These are phyloP conservation scores for Hygrophorus pudorinus DNA, from an alignment of 768 basidiomycete genomes.

Conservation along the genomic window DNA sequence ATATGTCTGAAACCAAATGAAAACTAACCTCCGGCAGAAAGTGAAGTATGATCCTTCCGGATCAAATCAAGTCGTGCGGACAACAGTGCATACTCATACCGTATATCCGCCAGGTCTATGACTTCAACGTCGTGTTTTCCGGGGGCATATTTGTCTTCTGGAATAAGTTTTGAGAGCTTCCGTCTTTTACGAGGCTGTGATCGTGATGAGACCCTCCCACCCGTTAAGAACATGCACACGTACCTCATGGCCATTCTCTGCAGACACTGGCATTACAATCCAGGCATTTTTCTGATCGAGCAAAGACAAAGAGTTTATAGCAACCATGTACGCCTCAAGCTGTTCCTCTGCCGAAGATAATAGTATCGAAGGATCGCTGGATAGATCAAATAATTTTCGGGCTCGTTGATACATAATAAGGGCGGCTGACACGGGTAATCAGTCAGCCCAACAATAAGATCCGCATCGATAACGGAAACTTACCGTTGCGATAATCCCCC, in stretches of 20 bases:
- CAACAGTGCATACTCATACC: conserved; percentile 67
- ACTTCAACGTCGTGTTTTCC: conserved; percentile 68
- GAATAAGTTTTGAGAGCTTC: conserved; percentile 65
- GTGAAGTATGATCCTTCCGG: conserved; percentile 50
- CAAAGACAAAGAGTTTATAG: conserved; percentile 82
- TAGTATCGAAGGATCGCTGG: conserved; percentile 28
- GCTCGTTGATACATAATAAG: conserved; percentile 91
- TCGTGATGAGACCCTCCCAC: conserved; percentile 9
- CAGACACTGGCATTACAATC: conserved; percentile 56
- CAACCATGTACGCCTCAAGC: conserved; percentile 72
- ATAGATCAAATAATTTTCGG: conserved; percentile 59
- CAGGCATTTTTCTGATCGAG: conserved; percentile 76
- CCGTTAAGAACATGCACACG: conserved; percentile 11
- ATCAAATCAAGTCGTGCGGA: conserved; percentile 71
- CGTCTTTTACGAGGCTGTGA: conserved; percentile 58
- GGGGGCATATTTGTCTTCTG: conserved; percentile 56
- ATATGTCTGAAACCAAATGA: not conserved
- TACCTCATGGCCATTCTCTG: conserved; percentile 38
- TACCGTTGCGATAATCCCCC: conserved; percentile 89
- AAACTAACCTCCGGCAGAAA: conserved; percentile 54
- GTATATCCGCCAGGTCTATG: conserved; percentile 69
- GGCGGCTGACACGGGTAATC: conserved; percentile 51
- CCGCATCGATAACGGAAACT: conserved; percentile 13
- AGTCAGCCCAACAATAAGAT: not conserved
- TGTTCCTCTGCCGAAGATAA: conserved; percentile 52